A percentile compares a stretch with the other conserved stretches of the same genome.
These are phyloP conservation scores for Diaporthe vexans DNA, from an alignment of 2,329 filamentous ascomycete genomes.

Conservation along the genomic window DNA sequence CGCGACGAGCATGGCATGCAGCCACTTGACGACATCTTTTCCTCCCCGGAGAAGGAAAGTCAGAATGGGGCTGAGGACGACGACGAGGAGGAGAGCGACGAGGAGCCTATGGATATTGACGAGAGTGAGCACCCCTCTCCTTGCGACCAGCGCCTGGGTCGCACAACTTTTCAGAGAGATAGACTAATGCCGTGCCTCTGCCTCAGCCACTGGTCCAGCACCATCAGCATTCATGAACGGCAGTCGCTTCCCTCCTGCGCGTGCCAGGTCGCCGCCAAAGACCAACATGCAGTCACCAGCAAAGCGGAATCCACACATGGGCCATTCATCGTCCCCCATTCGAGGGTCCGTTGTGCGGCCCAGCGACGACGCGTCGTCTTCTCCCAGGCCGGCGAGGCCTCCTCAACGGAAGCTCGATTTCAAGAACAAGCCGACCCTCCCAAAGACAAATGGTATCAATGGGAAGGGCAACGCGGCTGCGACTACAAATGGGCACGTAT, in stretches of 20 bases:
- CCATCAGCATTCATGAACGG: conserved; percentile 66
- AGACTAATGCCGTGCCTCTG: conserved; percentile 9
- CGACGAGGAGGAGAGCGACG: conserved; percentile 52
- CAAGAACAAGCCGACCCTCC: conserved; percentile 47
- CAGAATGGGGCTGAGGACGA: conserved; percentile 50
- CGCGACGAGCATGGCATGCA: conserved; percentile 96
- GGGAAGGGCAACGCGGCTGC: conserved; percentile 44
- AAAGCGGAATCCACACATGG: conserved; percentile 70
- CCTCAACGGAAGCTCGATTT: conserved; percentile 72
- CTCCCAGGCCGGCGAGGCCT: conserved; percentile 51
- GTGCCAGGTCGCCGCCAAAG: conserved; percentile 72
- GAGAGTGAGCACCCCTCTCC: conserved; percentile 56
- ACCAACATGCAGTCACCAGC: conserved; percentile 73
- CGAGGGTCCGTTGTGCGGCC: conserved; percentile 54
- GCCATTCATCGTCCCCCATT: conserved; percentile 65
- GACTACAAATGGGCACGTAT: conserved; percentile 28
- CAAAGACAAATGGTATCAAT: conserved; percentile 49
- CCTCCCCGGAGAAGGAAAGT: conserved; percentile 77
- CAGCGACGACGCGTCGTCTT: conserved; percentile 46
- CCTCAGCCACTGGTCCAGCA: conserved; percentile 65
- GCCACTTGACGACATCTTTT: conserved; percentile 88
- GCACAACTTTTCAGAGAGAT: background rate
- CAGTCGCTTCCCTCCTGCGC: conserved; percentile 63
- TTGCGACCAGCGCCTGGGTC: background rate
- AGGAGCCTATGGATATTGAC: conserved; percentile 63